These are phyloP conservation scores for Penicillium angulare DNA, from an alignment of 495 filamentous ascomycete genomes.

Conservation along the genomic window DNA sequence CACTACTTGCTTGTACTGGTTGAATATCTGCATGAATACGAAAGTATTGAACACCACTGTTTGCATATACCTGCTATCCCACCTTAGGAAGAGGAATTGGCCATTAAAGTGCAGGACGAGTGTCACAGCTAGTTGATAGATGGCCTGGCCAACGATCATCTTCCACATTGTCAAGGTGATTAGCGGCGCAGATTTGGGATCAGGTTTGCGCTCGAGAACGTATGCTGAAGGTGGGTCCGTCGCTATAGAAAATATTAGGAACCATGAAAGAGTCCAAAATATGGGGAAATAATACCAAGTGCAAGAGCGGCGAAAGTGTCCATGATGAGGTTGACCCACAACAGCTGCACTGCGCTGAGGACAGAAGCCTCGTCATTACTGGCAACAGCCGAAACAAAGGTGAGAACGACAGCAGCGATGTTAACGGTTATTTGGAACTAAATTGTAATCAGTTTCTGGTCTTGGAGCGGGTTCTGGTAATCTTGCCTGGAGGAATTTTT, in stretches of 20 bases:
- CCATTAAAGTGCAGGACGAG: conserved; percentile 77
- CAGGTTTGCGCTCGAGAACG: conserved; percentile 72
- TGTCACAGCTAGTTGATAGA: conserved; percentile 79
- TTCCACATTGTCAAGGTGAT: conserved; percentile 91
- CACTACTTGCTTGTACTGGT: conserved; percentile 73
- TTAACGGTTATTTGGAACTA: conserved; percentile 93
- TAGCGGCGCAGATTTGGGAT: conserved; percentile 72
- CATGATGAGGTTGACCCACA: conserved; percentile 95
- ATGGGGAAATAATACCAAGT: too few species aligned
- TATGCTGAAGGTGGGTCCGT: conserved; percentile 74
- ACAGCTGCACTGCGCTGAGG: conserved; percentile 78
- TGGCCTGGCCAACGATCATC: conserved; percentile 85
- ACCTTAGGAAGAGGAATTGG: conserved; percentile 57
- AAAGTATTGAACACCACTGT: conserved; percentile 89
- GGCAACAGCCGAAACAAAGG: conserved; percentile 76
- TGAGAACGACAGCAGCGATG: conserved; percentile 84
- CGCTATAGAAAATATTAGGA: too few species aligned
- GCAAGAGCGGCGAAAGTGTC: conserved; percentile 91
- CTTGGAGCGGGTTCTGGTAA: neutral
- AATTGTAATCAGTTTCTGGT: neutral
- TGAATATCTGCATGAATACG: conserved; percentile 96
- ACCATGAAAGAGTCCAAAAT: too few species aligned
- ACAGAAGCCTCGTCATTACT: conserved; percentile 65
- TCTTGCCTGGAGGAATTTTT: conserved; percentile 69
- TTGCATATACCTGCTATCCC: conserved; percentile 44